Evolutionary conservation across 768 basidiomycete species (phyloP), one percentile per base, ranked within the genome.

Genomic region (Pleurotus tuber-regium): DNA sequence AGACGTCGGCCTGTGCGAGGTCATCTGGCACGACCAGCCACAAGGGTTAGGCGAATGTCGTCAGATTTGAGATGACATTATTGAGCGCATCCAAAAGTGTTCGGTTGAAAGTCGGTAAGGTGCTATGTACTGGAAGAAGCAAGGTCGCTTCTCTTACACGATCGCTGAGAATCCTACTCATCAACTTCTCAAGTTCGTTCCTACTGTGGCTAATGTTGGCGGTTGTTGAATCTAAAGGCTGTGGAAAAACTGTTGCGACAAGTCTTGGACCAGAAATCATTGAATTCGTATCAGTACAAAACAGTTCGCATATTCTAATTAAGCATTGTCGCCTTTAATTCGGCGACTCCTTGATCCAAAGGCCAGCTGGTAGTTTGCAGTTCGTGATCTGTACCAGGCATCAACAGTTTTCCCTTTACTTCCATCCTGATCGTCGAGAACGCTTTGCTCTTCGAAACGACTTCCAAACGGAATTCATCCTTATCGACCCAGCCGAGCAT

Each of bases 401-500:
- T 35, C 29, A 48, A 35, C 46, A 31, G n/a, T 21, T 48, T 48
- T 21, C 46, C 46, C 23, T 35, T 48, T 31, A 48, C 46, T 21
- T 36, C 23, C 46, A 48, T 19, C 46, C 35, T 35, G 29, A 48
- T 18, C 31, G 29, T 11, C 46, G 28, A 21, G 41, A 42, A 42
- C 21, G 31, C 29, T 35, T 48, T 48, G 28, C 28, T 35, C 46
- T 35, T 48, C 23, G 46, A 35, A 4, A 48, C 18, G 6, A 48
- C 29, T 30, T 48, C 31, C 46, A 48, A n/a, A 19, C 46, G 46
- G 46, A 48, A 48, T 30, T 48, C 46, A 35, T 48, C 31, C 31
- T 48, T 35, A 19, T 48, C 29, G n/a, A 9, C 31, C 46, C 46
- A 48, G 46, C 46, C 46, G 35, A 48, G 46, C 46, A 48, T 48